These are phyloP conservation scores for Arachis hypogaea DNA, from an alignment of 306 rosid species.

Conservation along the genomic window DNA sequence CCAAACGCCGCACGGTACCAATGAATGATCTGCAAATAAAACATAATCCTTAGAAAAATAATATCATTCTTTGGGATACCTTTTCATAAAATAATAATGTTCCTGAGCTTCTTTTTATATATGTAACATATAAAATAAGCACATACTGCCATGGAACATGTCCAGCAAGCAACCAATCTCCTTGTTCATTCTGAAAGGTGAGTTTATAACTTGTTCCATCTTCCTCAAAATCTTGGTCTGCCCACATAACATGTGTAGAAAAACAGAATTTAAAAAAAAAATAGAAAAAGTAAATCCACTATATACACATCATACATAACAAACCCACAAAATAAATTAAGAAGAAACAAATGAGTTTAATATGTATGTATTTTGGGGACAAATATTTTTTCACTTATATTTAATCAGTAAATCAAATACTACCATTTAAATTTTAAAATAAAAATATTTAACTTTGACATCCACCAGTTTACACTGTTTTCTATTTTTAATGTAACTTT, in stretches of 20 bases:
- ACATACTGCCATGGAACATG: slow-evolving; percentile 85
- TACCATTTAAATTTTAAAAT: too few species aligned
- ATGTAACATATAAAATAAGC: slow-evolving; percentile 6
- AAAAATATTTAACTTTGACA: too few species aligned
- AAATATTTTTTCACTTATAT: too few species aligned
- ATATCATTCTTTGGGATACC: slow-evolving; percentile 16
- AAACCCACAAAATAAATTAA: not conserved
- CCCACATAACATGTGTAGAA: not conserved
- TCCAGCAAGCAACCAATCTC: slow-evolving; percentile 68
- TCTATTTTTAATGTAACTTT: too few species aligned
- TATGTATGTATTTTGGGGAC: too few species aligned
- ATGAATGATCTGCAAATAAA: slow-evolving; percentile 48
- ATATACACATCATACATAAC: not conserved
- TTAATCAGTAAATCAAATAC: too few species aligned
- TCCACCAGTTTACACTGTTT: too few species aligned
- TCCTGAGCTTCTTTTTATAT: not conserved
- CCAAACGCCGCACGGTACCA: slow-evolving; percentile 43
- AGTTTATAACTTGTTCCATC: slow-evolving; percentile 47
- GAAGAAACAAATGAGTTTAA: not conserved
- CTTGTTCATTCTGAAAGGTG: slow-evolving; percentile 66
- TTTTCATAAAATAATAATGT: not conserved
- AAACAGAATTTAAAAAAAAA: not conserved
- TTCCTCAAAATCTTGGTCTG: slow-evolving; percentile 50
- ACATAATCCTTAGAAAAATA: slow-evolving; percentile 32
- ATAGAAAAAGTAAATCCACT: slow-evolving; percentile 13